phyloP scores from a whole-genome alignment of 345 rosid species.

The Dimocarpus longan region DNA sequence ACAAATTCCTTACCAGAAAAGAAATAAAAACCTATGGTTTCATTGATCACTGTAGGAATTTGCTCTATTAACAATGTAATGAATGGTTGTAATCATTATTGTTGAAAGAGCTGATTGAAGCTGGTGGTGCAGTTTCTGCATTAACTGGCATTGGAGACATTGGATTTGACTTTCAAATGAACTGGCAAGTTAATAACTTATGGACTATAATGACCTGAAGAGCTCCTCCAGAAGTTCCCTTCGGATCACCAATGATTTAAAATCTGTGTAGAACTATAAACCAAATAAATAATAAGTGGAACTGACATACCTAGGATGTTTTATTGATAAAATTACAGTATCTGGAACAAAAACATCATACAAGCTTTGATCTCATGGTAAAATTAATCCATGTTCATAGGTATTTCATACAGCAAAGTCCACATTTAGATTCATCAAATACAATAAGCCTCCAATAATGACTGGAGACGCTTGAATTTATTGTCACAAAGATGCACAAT shows the following conservation, averaged over 20 bases:
- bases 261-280: too few relatives aligned
- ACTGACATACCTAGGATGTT: neutral
- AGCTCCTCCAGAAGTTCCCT: too few relatives aligned
- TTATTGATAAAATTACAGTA: slow-evolving; percentile 4
- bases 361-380: neutral
- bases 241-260: too few relatives aligned
- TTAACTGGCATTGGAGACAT: neutral
- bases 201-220: too few relatives aligned
- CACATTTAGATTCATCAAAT: neutral
- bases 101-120: neutral
- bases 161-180: neutral
- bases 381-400: neutral
- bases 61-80: neutral
- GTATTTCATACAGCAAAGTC: neutral
- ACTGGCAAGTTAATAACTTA: neutral
- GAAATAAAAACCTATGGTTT: neutral
- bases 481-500: neutral
- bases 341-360: neutral
- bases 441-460: neutral
- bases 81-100: neutral
- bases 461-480: neutral
- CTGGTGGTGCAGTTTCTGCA: neutral
- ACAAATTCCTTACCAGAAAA: neutral
- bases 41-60: neutral
- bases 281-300: neutral